Percentiles rank a stretch among this genome's conserved stretches.
Evolutionary conservation across 2,329 filamentous ascomycete genomes (phyloP).

Genomic region (Diaporthe batatas): DNA sequence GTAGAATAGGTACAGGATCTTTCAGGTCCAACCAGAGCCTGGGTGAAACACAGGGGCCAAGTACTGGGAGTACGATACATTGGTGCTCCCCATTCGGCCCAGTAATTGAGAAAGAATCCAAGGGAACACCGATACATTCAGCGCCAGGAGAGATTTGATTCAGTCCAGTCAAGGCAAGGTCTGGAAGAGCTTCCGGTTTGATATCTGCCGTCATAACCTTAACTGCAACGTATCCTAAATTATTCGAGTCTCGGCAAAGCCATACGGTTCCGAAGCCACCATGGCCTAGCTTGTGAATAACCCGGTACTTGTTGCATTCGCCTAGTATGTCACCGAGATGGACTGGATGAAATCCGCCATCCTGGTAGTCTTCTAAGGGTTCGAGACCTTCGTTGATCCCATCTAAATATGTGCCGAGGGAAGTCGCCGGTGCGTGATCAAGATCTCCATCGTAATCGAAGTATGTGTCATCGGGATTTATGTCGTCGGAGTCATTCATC

Average conservation of each 20-base stretch:
- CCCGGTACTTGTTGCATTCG: neutral
- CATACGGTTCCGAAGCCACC: neutral
- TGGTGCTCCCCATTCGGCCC: neutral
- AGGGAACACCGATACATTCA: neutral
- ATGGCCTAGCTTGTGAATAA: constrained; percentile 12
- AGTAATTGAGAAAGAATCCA: neutral
- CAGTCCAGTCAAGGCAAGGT: neutral
- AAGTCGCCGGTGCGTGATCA: constrained; percentile 9
- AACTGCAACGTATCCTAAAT: neutral
- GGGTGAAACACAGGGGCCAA: constrained; percentile 1
- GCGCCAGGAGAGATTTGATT: neutral
- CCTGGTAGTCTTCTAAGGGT: neutral
- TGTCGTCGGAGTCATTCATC: neutral
- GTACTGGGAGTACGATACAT: constrained; percentile 3
- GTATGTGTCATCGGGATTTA: neutral
- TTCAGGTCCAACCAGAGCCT: neutral
- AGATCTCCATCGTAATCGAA: neutral
- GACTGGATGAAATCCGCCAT: neutral
- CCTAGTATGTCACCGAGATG: constrained; percentile 11
- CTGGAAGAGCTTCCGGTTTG: neutral
- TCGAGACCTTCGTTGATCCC: constrained; percentile 6
- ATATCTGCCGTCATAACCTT: neutral
- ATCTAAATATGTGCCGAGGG: neutral
- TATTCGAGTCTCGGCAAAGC: neutral
- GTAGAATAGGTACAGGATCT: neutral